These are phyloP conservation scores for Penicillium taxi DNA, from an alignment of 495 filamentous ascomycete species.

Conservation along the genomic window DNA sequence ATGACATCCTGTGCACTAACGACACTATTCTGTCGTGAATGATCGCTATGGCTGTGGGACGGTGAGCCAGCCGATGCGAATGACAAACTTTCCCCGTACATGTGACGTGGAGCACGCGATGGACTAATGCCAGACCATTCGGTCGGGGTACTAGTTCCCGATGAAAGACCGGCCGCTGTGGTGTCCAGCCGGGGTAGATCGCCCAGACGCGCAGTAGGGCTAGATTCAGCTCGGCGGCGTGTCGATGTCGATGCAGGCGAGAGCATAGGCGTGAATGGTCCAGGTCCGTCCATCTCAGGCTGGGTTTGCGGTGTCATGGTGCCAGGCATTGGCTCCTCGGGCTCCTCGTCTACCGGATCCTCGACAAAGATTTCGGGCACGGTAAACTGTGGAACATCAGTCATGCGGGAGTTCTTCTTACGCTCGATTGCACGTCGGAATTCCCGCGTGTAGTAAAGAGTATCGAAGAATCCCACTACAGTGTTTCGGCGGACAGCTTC, in stretches of 20 bases:
- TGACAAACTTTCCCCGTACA: constrained; percentile 22
- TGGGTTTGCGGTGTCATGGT: constrained; percentile 17
- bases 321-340: constrained; percentile 14
- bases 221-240: constrained; percentile 18
- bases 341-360: constrained; percentile 41
- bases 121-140: constrained; percentile 42
- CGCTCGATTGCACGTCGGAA: constrained; percentile 66
- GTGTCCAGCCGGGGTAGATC: constrained; percentile 38
- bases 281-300: constrained; percentile 13
- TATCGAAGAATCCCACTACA: constrained; percentile 94
- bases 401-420: constrained; percentile 65
- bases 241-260: constrained; percentile 30
- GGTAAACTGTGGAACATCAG: constrained; percentile 65
- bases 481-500: constrained; percentile 84
- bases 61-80: constrained; percentile 21
- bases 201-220: constrained; percentile 14
- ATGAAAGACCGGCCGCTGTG: constrained; percentile 22
- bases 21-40: constrained; percentile 48
- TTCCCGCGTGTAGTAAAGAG: constrained; percentile 76
- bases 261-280: constrained; percentile 22
- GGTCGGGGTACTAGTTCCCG: constrained; percentile 27
- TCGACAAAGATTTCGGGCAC: constrained; percentile 92
- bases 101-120: constrained; percentile 32
- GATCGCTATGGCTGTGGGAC: constrained; percentile 9
- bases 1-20: constrained; percentile 74